Percentiles rank a stretch among this genome's conserved stretches.
Evolutionary conservation across 129 eudicot species (phyloP).

Genomic region (Helianthus annuus): HanXRQr2.0-SUNRISE NC_035449.2:128269961-128270460

Average conservation of each 20-base stretch:
- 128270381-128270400: slow-evolving; percentile 37
- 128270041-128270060: too few species aligned
- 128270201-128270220: slow-evolving; percentile 55
- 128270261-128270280: slow-evolving; percentile 5
- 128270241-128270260: slow-evolving; percentile 64
- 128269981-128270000: too few species aligned
- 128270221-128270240: slow-evolving; percentile 78
- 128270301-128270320: neutral
- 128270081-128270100: too few species aligned
- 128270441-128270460: slow-evolving; percentile 83
- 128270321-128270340: neutral
- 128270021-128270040: too few species aligned
- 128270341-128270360: slow-evolving; percentile 81
- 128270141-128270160: slow-evolving; percentile 78
- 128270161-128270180: slow-evolving; percentile 42
- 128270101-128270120: too few species aligned
- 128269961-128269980: too few species aligned
- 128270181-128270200: slow-evolving; percentile 65
- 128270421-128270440: slow-evolving; percentile 78
- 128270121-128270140: slow-evolving; percentile 33
- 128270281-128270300: slow-evolving; percentile 14
- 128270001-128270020: too few species aligned
- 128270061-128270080: too few species aligned
- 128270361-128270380: slow-evolving; percentile 52
- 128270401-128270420: slow-evolving; percentile 62